Percentiles rank a stretch among this genome's conserved stretches.
Conservation (phyloP, 2,329 filamentous ascomycete genomes). For the Diplodia scrobiculata region DNA sequence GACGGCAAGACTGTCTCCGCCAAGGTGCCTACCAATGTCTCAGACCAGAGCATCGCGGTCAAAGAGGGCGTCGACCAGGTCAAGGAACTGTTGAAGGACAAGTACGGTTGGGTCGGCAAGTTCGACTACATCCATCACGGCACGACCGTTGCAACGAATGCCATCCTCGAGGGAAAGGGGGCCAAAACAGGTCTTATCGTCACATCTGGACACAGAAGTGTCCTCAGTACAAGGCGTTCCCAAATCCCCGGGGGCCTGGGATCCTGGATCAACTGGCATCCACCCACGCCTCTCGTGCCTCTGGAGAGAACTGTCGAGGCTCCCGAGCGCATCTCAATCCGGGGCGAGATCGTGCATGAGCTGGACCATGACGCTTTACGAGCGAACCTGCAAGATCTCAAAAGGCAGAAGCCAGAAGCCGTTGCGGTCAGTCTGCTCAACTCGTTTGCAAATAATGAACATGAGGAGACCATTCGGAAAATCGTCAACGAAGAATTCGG, state of each 20-base stretch:
- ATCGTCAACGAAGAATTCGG: conserved; percentile 51
- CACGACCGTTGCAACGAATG: conserved; percentile 55
- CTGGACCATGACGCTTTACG: conserved; percentile 48
- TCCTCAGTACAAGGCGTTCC: conserved; percentile 51
- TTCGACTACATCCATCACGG: conserved; percentile 56
- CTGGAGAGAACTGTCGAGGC: conserved; percentile 53
- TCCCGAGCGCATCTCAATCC: conserved; percentile 49
- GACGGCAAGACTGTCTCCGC: conserved; percentile 49
- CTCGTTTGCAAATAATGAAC: conserved; percentile 50
- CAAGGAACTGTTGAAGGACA: conserved; percentile 44
- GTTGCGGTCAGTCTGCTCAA: conserved; percentile 54
- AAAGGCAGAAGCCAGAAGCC: conserved; percentile 48
- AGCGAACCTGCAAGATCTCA: conserved; percentile 44
- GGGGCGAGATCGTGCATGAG: conserved; percentile 46
- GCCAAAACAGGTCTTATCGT: conserved; percentile 53
- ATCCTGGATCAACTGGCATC: conserved; percentile 54
- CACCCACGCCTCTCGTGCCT: conserved; percentile 54
- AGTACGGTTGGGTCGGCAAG: conserved; percentile 48
- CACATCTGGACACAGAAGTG: conserved; percentile 55
- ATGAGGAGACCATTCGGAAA: conserved; percentile 47
- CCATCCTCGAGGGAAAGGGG: conserved; percentile 55
- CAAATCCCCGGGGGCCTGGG: conserved; percentile 57
- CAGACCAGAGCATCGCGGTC: conserved; percentile 54
- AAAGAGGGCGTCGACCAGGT: conserved; percentile 51
- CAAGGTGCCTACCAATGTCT: conserved; percentile 51